Percentiles rank a stretch among this genome's conserved stretches.
phyloP scores from a whole-genome alignment of 228 moss, liverwort and hornwort species.

The Sphagnum magellanicum region DNA sequence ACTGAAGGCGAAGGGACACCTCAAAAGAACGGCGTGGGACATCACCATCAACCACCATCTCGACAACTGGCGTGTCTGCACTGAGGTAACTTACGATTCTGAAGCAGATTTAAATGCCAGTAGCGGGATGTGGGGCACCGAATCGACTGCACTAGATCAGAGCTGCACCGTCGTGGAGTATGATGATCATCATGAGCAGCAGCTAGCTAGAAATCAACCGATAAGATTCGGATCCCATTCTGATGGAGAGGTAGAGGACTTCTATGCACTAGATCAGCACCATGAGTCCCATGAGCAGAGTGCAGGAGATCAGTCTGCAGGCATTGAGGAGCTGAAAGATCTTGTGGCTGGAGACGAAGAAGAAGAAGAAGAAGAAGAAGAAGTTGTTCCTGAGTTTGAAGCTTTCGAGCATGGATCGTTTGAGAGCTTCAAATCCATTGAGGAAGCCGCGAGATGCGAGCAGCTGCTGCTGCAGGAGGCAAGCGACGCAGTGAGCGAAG shows the following conservation, averaged over 20 bases:
- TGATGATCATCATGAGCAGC: too few relatives aligned
- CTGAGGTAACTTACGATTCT: background rate
- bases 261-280: background rate
- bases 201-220: too few relatives aligned
- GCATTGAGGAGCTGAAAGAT: background rate
- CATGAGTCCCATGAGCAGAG: background rate
- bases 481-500: background rate
- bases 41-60: conserved; percentile 1
- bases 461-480: background rate
- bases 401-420: conserved; percentile 1
- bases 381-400: conserved; percentile 1
- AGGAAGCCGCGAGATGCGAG: background rate
- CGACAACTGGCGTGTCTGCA: background rate
- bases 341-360: background rate
- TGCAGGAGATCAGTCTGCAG: background rate
- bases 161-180: too few relatives aligned
- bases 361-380: too few relatives aligned
- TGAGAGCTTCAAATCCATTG: background rate
- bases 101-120: background rate
- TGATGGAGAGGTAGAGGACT: background rate
- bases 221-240: too few relatives aligned
- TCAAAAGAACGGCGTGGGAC: conserved; percentile 1
- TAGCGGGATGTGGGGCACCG: background rate
- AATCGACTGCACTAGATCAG: too few relatives aligned
- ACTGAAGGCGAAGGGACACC: conserved; percentile 5